Percentiles rank a stretch among this genome's conserved stretches.
Conservation (phyloP, 768 basidiomycete genomes). For the Leucosporidium scottii region DNA sequence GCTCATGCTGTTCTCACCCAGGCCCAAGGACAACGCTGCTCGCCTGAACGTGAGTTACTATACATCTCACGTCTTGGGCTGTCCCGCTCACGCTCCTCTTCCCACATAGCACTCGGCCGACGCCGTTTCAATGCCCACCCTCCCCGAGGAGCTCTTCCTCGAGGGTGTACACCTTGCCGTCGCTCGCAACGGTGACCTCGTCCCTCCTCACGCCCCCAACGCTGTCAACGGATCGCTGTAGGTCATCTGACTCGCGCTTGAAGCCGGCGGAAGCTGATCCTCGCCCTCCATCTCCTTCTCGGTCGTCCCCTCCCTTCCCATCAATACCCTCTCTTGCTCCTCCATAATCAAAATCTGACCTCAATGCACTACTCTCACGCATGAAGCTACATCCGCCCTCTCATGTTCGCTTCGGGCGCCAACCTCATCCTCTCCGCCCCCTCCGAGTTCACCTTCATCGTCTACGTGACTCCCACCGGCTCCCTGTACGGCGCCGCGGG, state of each 20-base stretch:
- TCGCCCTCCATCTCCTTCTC: background rate
- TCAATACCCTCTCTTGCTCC: too few relatives aligned
- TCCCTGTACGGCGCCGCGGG: constrained; percentile 33
- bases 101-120: constrained; percentile 22
- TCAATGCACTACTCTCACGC: too few relatives aligned
- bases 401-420: constrained; percentile 28
- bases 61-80: background rate
- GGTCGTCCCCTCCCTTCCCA: too few relatives aligned
- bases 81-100: background rate
- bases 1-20: constrained; percentile 1
- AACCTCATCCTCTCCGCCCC: constrained; percentile 30
- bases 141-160: constrained; percentile 34
- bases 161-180: constrained; percentile 31
- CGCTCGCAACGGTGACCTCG: constrained; percentile 34
- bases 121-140: constrained; percentile 34
- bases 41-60: background rate
- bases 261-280: background rate
- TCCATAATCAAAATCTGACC: too few relatives aligned
- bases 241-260: background rate
- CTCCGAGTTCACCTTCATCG: constrained; percentile 34
- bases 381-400: background rate
- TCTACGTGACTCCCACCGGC: constrained; percentile 35
- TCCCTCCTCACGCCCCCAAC: constrained; percentile 32
- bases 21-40: constrained; percentile 34
- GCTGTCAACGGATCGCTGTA: constrained; percentile 29